Evolutionary conservation across 208 protist species (phyloP).

Genomic region (Acanthamoeba triangularis): DNA sequence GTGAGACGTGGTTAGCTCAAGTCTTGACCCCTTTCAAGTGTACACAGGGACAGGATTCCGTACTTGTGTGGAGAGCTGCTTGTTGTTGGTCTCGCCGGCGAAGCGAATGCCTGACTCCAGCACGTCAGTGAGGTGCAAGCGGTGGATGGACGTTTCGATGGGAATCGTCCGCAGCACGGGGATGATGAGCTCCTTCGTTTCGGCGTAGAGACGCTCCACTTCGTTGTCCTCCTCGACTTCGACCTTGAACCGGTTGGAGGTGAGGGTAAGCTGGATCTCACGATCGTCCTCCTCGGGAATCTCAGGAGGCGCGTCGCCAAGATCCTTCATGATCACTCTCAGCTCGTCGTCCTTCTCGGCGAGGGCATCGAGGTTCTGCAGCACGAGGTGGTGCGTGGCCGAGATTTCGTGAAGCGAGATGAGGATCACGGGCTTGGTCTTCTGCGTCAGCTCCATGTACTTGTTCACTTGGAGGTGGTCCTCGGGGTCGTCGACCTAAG

Average conservation of each 20-base stretch:
- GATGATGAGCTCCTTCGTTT: conserved; percentile 87
- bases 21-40: too few species aligned
- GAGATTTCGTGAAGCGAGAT: conserved; percentile 90
- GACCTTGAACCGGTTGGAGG: conserved; percentile 84
- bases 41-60: neutral
- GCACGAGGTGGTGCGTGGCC: conserved; percentile 85
- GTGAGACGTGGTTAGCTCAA: too few species aligned
- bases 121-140: conserved; percentile 76
- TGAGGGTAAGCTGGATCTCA: conserved; percentile 88
- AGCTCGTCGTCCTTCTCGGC: conserved; percentile 88
- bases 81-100: conserved; percentile 78
- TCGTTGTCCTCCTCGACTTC: conserved; percentile 83
- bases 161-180: conserved; percentile 80
- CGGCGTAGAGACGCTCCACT: conserved; percentile 79
- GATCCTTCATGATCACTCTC: conserved; percentile 85
- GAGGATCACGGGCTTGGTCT: conserved; percentile 88
- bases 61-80: conserved; percentile 57
- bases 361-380: conserved; percentile 84
- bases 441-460: conserved; percentile 90
- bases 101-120: conserved; percentile 79
- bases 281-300: conserved; percentile 81
- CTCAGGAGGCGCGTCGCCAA: conserved; percentile 84
- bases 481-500: conserved; percentile 83
- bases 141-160: conserved; percentile 77
- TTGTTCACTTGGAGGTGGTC: conserved; percentile 90